Conservation (phyloP, 257 asterid genomes). For the Solanum peruvianum region DNA sequence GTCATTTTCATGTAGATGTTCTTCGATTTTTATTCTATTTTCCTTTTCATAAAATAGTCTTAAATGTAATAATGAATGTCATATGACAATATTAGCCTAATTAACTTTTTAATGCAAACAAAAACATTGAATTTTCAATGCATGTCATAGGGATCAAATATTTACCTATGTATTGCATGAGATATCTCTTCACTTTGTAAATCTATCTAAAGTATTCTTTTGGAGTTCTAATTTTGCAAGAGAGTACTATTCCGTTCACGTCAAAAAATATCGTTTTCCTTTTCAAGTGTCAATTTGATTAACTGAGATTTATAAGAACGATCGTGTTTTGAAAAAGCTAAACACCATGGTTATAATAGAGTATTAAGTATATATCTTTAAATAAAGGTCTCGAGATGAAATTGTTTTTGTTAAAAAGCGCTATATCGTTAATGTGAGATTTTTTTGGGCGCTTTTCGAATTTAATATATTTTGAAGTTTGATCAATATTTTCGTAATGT, state of each 20-base stretch:
- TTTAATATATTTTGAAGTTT: background rate
- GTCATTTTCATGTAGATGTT: background rate
- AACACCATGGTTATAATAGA: background rate
- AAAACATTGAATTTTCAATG: too few species aligned
- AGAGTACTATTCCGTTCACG: background rate
- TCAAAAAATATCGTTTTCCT: background rate
- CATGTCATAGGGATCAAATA: too few species aligned
- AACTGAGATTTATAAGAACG: too few species aligned
- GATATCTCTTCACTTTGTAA: background rate
- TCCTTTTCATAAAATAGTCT: background rate
- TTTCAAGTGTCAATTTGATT: background rate
- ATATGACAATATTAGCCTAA: too few species aligned
- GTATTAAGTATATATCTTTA: background rate
- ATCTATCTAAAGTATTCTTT: background rate
- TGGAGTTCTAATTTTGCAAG: background rate
- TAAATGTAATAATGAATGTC: too few species aligned
- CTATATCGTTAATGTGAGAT: rapidly evolving
- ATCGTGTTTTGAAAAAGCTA: too few species aligned
- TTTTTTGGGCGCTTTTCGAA: background rate
- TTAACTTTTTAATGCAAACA: too few species aligned
- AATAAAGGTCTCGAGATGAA: background rate
- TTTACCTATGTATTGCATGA: background rate
- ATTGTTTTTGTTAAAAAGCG: background rate
- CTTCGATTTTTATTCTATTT: background rate
- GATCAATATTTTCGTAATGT: background rate